These are phyloP conservation scores for Aspergillus ostianus DNA, from an alignment of 495 filamentous ascomycete genomes.

Conservation along the genomic window DNA sequence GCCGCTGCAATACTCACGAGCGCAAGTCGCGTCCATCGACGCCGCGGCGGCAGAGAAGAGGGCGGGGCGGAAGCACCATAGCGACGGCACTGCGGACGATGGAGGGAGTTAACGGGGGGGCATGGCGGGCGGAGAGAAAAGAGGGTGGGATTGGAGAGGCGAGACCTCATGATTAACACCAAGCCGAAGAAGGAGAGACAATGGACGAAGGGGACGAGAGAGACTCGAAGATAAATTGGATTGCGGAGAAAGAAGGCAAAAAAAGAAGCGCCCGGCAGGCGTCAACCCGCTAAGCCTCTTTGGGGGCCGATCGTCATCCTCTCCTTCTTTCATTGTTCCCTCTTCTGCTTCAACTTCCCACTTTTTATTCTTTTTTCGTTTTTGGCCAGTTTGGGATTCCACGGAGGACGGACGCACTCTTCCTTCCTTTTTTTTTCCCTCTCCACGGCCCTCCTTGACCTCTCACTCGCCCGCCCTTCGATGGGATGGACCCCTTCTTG, in stretches of 20 bases:
- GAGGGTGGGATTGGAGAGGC: slow-evolving; percentile 15
- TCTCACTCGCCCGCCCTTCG: slow-evolving; percentile 1
- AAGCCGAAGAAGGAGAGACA: not conserved
- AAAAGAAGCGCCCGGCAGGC: not conserved
- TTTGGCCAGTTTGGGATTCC: not conserved
- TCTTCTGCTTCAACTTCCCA: slow-evolving; percentile 9
- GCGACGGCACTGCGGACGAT: slow-evolving; percentile 14
- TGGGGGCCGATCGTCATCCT: slow-evolving; percentile 5
- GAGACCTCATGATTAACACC: slow-evolving; percentile 36
- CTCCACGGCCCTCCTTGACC: not conserved
- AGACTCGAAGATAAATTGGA: not conserved
- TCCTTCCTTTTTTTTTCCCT: slow-evolving; percentile 7
- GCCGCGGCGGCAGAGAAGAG: slow-evolving; percentile 26
- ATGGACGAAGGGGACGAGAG: too few relatives aligned
- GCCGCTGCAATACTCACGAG: slow-evolving; percentile 35
- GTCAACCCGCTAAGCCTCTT: slow-evolving; percentile 1
- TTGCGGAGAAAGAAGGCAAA: not conserved
- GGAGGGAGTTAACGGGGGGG: slow-evolving; percentile 14
- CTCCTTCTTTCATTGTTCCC: slow-evolving; percentile 9
- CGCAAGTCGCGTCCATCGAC: slow-evolving; percentile 35
- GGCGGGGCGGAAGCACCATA: slow-evolving; percentile 26
- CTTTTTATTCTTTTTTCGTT: too few relatives aligned
- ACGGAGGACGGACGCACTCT: slow-evolving; percentile 25
- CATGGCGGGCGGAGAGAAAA: slow-evolving; percentile 9
- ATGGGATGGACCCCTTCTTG: not conserved